Conservation (phyloP, 768 basidiomycete genomes). For the Cystoderma amianthinum region DNA sequence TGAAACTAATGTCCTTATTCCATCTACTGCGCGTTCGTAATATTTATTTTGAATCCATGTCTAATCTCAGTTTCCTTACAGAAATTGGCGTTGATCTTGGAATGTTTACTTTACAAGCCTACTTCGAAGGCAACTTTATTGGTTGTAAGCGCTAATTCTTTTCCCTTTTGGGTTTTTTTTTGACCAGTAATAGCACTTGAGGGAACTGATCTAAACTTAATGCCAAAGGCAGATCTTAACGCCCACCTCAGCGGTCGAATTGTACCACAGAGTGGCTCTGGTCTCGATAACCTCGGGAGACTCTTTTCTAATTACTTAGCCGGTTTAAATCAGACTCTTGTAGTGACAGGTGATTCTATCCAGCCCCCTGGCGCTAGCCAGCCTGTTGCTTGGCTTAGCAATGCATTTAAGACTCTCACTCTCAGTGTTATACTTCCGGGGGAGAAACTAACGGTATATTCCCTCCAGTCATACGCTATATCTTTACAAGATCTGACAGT, state of each 20-base stretch:
- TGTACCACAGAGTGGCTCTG: conserved; percentile 48
- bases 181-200: conserved; percentile 37
- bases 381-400: conserved; percentile 56
- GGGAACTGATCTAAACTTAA: conserved; percentile 41
- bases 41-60: not conserved
- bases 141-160: conserved; percentile 43
- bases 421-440: conserved; percentile 59
- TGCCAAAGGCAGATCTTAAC: conserved; percentile 36
- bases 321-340: conserved; percentile 56
- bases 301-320: conserved; percentile 65
- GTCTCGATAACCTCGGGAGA: conserved; percentile 44
- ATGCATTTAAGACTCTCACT: conserved; percentile 63
- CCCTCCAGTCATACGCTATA: not conserved
- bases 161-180: not conserved
- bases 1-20: conserved; percentile 59
- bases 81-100: conserved; percentile 69
- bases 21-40: conserved; percentile 56
- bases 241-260: conserved; percentile 60
- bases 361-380: conserved; percentile 45
- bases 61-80: conserved; percentile 17
- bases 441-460: conserved; percentile 38
- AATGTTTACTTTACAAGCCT: conserved; percentile 53
- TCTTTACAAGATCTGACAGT: conserved; percentile 3
- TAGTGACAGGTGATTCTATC: conserved; percentile 52
- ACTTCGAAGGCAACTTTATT: conserved; percentile 46